These are phyloP conservation scores for Acorus gramineus DNA, from an alignment of 106 monocot genomes.

Conservation along the genomic window DNA sequence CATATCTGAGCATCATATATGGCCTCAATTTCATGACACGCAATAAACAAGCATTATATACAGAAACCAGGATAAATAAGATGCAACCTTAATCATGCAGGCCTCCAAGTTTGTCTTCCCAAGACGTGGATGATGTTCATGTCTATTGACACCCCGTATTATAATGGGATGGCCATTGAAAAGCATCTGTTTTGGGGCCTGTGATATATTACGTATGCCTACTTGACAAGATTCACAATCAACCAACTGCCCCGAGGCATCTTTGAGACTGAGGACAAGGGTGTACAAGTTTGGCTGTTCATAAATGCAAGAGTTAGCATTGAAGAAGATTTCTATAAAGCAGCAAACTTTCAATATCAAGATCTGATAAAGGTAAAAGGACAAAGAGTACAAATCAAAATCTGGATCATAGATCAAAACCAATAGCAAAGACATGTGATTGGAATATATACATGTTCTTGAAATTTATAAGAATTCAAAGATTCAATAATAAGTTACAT, in stretches of 20 bases:
- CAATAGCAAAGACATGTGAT: no score
- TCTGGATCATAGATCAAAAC: not conserved
- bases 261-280: slow-evolving; percentile 78
- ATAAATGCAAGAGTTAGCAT: slow-evolving; percentile 1
- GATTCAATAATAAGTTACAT: no score
- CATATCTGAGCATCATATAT: no score
- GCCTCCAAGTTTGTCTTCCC: slow-evolving; percentile 91
- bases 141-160: slow-evolving; percentile 89
- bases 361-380: not conserved
- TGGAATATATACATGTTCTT: no score
- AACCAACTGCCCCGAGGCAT: slow-evolving; percentile 55
- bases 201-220: slow-evolving; percentile 67
- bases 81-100: slow-evolving; percentile 88
- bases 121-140: slow-evolving; percentile 91
- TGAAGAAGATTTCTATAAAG: not conserved
- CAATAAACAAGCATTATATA: no score
- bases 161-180: slow-evolving; percentile 81
- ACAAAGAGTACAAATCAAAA: not conserved
- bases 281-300: slow-evolving; percentile 90
- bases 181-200: slow-evolving; percentile 76
- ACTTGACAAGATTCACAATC: slow-evolving; percentile 99
- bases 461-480: no score
- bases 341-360: not conserved
- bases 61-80: no score
- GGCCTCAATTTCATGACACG: no score